Evolutionary conservation across 257 asterid genomes (phyloP).

Genomic region (Capsicum baccatum): DNA sequence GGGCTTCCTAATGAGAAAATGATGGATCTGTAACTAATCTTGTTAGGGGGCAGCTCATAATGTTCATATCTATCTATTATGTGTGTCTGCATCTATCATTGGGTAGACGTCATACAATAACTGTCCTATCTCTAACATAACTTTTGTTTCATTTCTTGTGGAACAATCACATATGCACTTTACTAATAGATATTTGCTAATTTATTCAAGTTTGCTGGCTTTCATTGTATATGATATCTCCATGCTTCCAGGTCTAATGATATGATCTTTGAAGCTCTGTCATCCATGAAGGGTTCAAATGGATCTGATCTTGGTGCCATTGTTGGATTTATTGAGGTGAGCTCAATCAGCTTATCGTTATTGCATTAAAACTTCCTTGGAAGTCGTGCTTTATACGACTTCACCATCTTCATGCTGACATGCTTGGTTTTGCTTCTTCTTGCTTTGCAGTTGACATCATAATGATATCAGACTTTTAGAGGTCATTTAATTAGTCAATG

Average conservation of each 20-base stretch:
- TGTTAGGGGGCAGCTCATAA: too few species aligned
- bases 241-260: constrained; percentile 44
- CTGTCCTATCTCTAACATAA: too few species aligned
- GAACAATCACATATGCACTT: neutral
- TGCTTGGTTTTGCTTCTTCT: constrained; percentile 21
- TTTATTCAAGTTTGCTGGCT: constrained; percentile 15
- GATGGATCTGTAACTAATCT: neutral
- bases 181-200: too few species aligned
- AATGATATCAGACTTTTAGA: neutral
- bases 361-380: constrained; percentile 11
- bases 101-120: too few species aligned
- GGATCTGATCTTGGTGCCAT: constrained; percentile 59
- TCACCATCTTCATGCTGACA: constrained; percentile 17
- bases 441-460: constrained; percentile 23
- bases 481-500: constrained; percentile 2
- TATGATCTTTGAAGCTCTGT: constrained; percentile 64
- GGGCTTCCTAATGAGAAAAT: neutral
- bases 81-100: too few species aligned
- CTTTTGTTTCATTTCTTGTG: too few species aligned
- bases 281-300: constrained; percentile 47
- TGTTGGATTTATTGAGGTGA: constrained; percentile 60
- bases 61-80: too few species aligned
- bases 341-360: constrained; percentile 23
- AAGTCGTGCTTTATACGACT: constrained; percentile 1
- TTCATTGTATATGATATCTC: constrained; percentile 34